Base-by-base conservation (phyloP, 148 eudicot genomes). In the Arctostaphylos glauca region DNA sequence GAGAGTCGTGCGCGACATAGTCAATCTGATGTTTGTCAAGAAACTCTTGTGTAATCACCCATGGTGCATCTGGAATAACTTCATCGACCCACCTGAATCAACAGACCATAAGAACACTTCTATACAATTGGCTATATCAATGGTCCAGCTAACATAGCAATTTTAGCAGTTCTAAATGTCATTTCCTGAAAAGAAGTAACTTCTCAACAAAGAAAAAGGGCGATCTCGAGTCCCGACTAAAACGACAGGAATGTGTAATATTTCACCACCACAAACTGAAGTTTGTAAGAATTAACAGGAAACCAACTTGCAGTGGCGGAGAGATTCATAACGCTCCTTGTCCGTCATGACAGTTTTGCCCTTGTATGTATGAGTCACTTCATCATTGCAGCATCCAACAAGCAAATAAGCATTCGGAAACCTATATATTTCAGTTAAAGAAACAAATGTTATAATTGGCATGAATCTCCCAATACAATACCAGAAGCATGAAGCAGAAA, bases 21-120 rank as follows among this genome's bases (percentile, higher is more conserved):
- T 91, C 94, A 81, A 93, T 93, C 67, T 81, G 75, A 87, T 93
- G 94, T 78, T 91, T 91, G 84, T 91, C 94, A 56, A 93, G 86
- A 49, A 93, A 93, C 68, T 93, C 96, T 74, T 81, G 90, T 3
- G 68, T 85, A 73, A 91, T 78, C 60, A 93, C 94, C 96, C 96
- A 93, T 14, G 96, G 96, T 58, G 96, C 96, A 88, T 91, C 94
- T 9, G 94, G 96, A 86, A 93, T 90, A 84, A 93, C 96, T 86
- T 91, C 96, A 84, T 93, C 96, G 46, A 93, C 96, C 91, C 96
- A 93, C 86, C 96, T 93, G 93, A 76, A 86, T 59, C 67, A n/a
- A n/a, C n/a, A n/a, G n/a, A n/a, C n/a, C n/a, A n/a, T n/a, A n/a
- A n/a, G n/a, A n/a, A n/a, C n/a, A n/a, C n/a, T n/a, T n/a, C n/a